Evolutionary conservation across 495 filamentous ascomycete genomes (phyloP), one percentile per base, ranked within the genome.

Genomic region (Penicillium alfredii): DNA sequence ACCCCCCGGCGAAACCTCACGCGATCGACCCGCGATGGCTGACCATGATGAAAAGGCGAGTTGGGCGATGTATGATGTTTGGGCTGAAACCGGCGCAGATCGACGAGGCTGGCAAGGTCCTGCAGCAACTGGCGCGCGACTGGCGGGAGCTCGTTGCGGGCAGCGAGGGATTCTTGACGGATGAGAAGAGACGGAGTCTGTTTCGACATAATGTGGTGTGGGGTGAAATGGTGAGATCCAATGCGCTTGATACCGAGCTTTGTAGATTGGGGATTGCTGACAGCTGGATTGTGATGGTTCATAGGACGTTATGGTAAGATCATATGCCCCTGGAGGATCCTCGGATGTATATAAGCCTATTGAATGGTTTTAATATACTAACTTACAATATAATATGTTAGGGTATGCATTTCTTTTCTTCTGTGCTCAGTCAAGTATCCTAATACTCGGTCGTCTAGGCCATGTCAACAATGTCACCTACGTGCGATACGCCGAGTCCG

Each of bases 391-490:
- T n/a, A n/a, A n/a, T n/a, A n/a, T n/a, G n/a, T n/a, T 33, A 61
- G 51, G 55, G 60, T 56, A 55, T 48, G 35, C 25, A 24, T 12
- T n/a, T 32, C 30, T 37, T 37, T 18, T 33, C 27, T 18, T 16
- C 16, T 7, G n/a, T n/a, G n/a, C n/a, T n/a, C n/a, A n/a, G n/a
- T n/a, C n/a, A n/a, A n/a, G n/a, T n/a, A n/a, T n/a, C n/a, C n/a
- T n/a, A n/a, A n/a, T n/a, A n/a, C n/a, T n/a, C n/a, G n/a, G n/a
- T n/a, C n/a, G n/a, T 14, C 4, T 51, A 81, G 82, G 81, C 3
- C 90, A 96, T 55, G 82, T 95, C 15, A 95, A 94, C 56, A 94
- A 94, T 47, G 81, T 92, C 37, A 77, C 69, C 34, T 95, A 94
- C 51, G 77, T 78, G 42, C 75, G 83, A 41, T 94, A 86, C 58